These are phyloP conservation scores for Aphanoascus verrucosus DNA, from an alignment of 2,329 filamentous ascomycete species.

Conservation along the genomic window DNA sequence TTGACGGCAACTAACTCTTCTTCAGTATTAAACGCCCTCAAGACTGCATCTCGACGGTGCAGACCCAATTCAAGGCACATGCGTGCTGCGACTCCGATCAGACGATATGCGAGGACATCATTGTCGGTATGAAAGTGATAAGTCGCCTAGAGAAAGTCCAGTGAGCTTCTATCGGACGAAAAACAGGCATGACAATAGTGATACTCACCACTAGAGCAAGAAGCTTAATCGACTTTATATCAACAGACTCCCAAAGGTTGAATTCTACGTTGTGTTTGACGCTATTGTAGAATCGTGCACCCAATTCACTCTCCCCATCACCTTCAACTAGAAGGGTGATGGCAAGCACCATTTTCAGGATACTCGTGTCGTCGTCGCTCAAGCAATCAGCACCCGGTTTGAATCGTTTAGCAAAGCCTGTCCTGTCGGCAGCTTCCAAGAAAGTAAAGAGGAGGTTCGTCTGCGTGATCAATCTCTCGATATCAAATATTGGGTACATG, in stretches of 20 bases:
- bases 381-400: conserved; percentile 49
- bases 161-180: not conserved
- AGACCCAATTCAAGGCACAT: conserved; percentile 72
- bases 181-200: not conserved
- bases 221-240: conserved; percentile 49
- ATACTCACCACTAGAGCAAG: conserved; percentile 27
- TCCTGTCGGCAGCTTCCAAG: conserved; percentile 55
- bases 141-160: conserved; percentile 41
- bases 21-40: conserved; percentile 55
- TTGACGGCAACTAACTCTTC: conserved; percentile 57
- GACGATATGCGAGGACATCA: conserved; percentile 73
- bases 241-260: conserved; percentile 46
- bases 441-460: conserved; percentile 60
- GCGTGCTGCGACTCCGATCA: conserved; percentile 71
- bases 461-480: conserved; percentile 60
- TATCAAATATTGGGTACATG: conserved; percentile 80
- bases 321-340: conserved; percentile 67
- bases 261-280: conserved; percentile 62
- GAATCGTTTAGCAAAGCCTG: conserved; percentile 46
- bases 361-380: conserved; percentile 53
- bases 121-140: conserved; percentile 82
- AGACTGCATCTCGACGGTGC: conserved; percentile 65
- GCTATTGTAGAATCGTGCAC: conserved; percentile 61
- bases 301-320: conserved; percentile 65
- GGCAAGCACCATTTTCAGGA: conserved; percentile 75